Evolutionary conservation across 257 asterid species (phyloP).

Genomic region (Buddleja alternifolia): DNA sequence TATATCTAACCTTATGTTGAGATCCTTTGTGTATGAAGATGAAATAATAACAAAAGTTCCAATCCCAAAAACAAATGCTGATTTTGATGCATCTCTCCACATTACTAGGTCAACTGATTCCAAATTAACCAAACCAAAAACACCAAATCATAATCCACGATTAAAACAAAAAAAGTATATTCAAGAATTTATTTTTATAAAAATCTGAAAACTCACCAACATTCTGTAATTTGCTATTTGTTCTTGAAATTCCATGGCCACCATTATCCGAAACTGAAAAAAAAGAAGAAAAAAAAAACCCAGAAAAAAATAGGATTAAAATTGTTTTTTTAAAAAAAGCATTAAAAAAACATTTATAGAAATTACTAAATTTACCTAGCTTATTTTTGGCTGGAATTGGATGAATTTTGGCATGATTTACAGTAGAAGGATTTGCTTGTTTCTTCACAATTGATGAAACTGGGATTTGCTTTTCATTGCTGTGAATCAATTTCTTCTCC

Average conservation of each 20-base stretch:
- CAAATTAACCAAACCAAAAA: conserved; percentile 3
- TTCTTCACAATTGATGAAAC: conserved; percentile 50
- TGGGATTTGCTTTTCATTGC: conserved; percentile 39
- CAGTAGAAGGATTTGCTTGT: conserved; percentile 36
- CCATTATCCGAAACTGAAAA: conserved; percentile 46
- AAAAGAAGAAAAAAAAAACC: not conserved
- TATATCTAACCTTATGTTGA: conserved; percentile 67
- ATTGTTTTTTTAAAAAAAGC: not conserved
- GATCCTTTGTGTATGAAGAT: conserved; percentile 74
- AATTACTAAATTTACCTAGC: conserved; percentile 43
- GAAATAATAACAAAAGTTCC: conserved; percentile 80
- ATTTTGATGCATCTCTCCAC: conserved; percentile 90
- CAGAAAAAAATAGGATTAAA: not conserved
- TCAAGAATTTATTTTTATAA: not conserved
- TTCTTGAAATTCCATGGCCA: conserved; percentile 42
- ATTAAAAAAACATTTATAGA: not conserved
- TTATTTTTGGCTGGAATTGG: conserved; percentile 47
- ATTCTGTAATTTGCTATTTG: conserved; percentile 58
- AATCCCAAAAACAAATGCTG: conserved; percentile 85
- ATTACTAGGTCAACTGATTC: conserved; percentile 69
- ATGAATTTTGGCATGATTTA: conserved; percentile 40
- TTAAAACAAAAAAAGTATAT: not conserved
- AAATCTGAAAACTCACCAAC: conserved; percentile 51
- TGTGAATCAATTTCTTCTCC: conserved; percentile 42
- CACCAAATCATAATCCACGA: not conserved